These are phyloP conservation scores for Linderniella brevidens DNA, from an alignment of 257 asterid species.

Conservation along the genomic window DNA sequence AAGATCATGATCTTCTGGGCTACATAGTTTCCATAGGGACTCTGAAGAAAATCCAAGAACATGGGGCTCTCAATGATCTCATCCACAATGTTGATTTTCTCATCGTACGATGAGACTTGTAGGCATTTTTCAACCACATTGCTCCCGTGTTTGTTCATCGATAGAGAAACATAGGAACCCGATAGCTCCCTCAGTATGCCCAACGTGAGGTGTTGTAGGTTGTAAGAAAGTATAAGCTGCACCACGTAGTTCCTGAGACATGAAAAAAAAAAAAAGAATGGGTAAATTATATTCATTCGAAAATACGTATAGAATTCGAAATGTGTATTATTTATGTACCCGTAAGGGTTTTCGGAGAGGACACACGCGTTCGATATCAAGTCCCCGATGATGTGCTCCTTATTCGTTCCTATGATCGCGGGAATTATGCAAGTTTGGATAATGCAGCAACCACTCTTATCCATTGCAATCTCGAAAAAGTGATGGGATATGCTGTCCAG, in stretches of 20 bases:
- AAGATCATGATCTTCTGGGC: constrained; percentile 33
- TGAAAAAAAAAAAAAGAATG: not conserved
- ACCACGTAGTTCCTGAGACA: constrained; percentile 51
- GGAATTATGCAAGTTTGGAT: constrained; percentile 29
- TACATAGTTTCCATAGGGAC: constrained; percentile 58
- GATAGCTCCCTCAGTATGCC: constrained; percentile 17
- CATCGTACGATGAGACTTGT: constrained; percentile 12
- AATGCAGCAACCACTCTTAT: constrained; percentile 50
- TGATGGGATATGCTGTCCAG: constrained; percentile 26
- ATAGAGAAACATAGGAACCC: constrained; percentile 23
- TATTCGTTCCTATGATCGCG: constrained; percentile 18
- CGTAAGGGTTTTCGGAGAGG: constrained; percentile 34
- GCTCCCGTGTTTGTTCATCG: constrained; percentile 49
- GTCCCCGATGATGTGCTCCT: constrained; percentile 24
- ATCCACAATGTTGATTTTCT: constrained; percentile 11
- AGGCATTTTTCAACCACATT: constrained; percentile 56
- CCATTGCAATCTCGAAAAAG: constrained; percentile 43
- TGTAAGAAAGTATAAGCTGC: constrained; percentile 19
- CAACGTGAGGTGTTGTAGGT: constrained; percentile 7
- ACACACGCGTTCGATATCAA: constrained; percentile 20
- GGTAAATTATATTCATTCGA: too few relatives aligned
- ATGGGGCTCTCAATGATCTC: constrained; percentile 28
- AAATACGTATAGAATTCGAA: not conserved
- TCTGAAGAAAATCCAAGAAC: constrained; percentile 36
- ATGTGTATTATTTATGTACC: constrained; percentile 11